Base-by-base conservation (phyloP, 768 basidiomycete genomes). In the Mycena amicta region DNA sequence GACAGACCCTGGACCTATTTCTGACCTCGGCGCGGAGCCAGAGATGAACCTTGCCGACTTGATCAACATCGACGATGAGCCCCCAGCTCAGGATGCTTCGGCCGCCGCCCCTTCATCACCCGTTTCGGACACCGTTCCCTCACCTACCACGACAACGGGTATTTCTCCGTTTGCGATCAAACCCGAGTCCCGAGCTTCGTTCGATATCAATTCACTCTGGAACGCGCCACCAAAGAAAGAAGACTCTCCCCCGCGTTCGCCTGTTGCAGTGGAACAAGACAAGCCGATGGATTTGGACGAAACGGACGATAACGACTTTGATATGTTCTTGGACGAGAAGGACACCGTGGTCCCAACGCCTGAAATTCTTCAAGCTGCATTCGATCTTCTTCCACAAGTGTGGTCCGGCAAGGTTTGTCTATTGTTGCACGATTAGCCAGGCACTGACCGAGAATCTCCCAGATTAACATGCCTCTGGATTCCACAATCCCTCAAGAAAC, bases 401-500 rank as follows among this genome's bases (percentile, higher is more conserved):
- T 94, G 92, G 92, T 74, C 70, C 4, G 92, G 92, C 60, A 89
- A 84, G 72, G 92, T 92, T 68, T 66, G 81, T 69, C 5, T 28
- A 13, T 53, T n/a, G 12, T 45, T 33, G 50, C 25, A 33, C 50
- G 31, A 28, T 49, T 49, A 58, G 39, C 52, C 50, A n/a, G 33
- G 22, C 20, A 55, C 51, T 57, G 25, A 53, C 50, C 31, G 30
- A 25, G 2, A 23, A 39, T 54, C 18, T 39, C 61, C 25, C 62
- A 93, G 92, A 78, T 93, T 57, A 81, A 79, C 52, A 92, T 94
- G 89, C 92, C 92, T 18, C 70, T 90, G 43, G 91, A 93, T 63
- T 85, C 90, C 18, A 80, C 79, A 23, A 79, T 85, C 41, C 86
- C 82, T 28, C 87, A 88, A 72, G 83, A 87, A 67, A 85, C 85